phyloP scores from a whole-genome alignment of 2,329 filamentous ascomycete genomes.

The Hypoxylon sp. region DNA sequence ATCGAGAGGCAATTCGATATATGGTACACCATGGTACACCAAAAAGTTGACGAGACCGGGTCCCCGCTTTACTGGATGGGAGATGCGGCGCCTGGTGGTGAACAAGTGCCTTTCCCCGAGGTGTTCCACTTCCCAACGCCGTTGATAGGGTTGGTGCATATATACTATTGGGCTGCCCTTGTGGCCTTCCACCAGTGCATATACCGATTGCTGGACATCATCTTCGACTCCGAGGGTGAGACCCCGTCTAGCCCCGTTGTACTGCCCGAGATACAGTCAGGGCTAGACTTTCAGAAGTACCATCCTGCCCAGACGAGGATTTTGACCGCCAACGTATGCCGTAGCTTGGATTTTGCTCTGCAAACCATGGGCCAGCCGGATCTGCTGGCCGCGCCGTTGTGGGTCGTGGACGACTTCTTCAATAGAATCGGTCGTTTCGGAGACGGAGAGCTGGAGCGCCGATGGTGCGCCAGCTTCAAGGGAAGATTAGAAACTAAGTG shows the following conservation, averaged over 20 bases:
- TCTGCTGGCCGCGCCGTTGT: slow-evolving; percentile 42
- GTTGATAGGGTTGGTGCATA: slow-evolving; percentile 55
- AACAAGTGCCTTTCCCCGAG: slow-evolving; percentile 54
- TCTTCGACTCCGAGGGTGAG: slow-evolving; percentile 56
- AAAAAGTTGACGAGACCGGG: slow-evolving; percentile 29
- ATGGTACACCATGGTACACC: slow-evolving; percentile 52
- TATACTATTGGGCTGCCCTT: slow-evolving; percentile 63
- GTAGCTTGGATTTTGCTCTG: slow-evolving; percentile 58
- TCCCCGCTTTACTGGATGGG: slow-evolving; percentile 51
- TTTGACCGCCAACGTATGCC: slow-evolving; percentile 59
- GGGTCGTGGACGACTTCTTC: slow-evolving; percentile 41
- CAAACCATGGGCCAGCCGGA: slow-evolving; percentile 47
- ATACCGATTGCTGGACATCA: slow-evolving; percentile 53
- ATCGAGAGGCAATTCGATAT: slow-evolving; percentile 57
- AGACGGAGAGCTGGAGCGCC: slow-evolving; percentile 38
- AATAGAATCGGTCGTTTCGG: slow-evolving; percentile 33
- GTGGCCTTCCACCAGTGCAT: slow-evolving; percentile 59
- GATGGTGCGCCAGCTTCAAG: slow-evolving; percentile 40
- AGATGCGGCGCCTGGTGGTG: slow-evolving; percentile 39
- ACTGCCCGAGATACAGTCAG: slow-evolving; percentile 50
- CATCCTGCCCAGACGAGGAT: slow-evolving; percentile 51
- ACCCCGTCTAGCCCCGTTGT: slow-evolving; percentile 47
- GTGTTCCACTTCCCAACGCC: slow-evolving; percentile 56
- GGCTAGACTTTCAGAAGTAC: slow-evolving; percentile 54
- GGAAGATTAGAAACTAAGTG: slow-evolving; percentile 35